Percentiles rank a stretch among this genome's conserved stretches.
Evolutionary conservation across 495 filamentous ascomycete species (phyloP).

Genomic region (Aspergillus incahuasiensis): DNA sequence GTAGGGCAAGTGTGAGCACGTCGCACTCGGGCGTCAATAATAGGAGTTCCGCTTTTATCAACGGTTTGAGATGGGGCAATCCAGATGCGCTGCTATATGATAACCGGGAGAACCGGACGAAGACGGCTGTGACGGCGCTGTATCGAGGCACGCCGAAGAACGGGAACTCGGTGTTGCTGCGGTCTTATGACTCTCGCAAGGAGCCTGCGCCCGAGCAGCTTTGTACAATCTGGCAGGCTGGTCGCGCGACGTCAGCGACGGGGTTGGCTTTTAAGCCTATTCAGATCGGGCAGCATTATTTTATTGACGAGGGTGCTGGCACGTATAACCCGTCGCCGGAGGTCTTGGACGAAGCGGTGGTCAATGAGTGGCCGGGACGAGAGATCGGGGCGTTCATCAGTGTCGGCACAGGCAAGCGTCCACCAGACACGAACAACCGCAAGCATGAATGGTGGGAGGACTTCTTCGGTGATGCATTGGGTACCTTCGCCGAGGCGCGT

Average conservation of each 20-base stretch:
- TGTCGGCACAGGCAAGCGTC: slow-evolving; percentile 87
- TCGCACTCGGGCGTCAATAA: slow-evolving; percentile 29
- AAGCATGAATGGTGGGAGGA: slow-evolving; percentile 86
- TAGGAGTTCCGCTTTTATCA: slow-evolving; percentile 36
- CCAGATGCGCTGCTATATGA: slow-evolving; percentile 71
- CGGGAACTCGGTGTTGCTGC: slow-evolving; percentile 64
- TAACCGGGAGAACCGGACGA: slow-evolving; percentile 76
- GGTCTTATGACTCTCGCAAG: slow-evolving; percentile 90
- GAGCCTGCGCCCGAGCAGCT: slow-evolving; percentile 85
- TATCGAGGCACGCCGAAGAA: slow-evolving; percentile 74
- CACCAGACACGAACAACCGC: slow-evolving; percentile 60
- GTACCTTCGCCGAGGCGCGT: slow-evolving; percentile 86
- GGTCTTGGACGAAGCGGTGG: slow-evolving; percentile 80
- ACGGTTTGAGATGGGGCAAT: slow-evolving; percentile 51
- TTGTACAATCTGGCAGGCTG: slow-evolving; percentile 93
- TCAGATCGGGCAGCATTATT: slow-evolving; percentile 85
- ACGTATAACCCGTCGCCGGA: slow-evolving; percentile 87
- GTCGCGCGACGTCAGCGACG: slow-evolving; percentile 88
- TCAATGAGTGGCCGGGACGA: slow-evolving; percentile 92
- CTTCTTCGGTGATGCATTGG: slow-evolving; percentile 66
- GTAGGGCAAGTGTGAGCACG: slow-evolving; percentile 42
- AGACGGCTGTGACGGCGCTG: slow-evolving; percentile 92
- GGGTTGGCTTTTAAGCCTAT: slow-evolving; percentile 94
- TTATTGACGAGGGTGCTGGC: slow-evolving; percentile 88
- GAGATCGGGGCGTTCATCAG: slow-evolving; percentile 87